Conservation (phyloP, 306 rosid genomes). For the Sindora glabra region DNA sequence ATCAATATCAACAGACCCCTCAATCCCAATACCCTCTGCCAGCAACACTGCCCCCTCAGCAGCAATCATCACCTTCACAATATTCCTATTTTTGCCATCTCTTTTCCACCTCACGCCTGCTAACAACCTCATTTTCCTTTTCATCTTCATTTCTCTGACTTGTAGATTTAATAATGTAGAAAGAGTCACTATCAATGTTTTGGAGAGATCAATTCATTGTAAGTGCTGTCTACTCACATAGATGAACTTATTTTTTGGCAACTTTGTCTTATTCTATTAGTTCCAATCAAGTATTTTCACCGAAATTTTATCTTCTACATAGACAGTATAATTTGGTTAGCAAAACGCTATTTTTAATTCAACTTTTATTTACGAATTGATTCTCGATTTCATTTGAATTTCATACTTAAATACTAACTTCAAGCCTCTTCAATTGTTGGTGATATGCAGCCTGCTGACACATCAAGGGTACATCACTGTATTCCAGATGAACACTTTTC, state of each 20-base stretch:
- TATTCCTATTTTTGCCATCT: background rate
- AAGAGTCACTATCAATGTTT: constrained; percentile 86
- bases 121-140: background rate
- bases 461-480: constrained; percentile 80
- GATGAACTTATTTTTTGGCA: background rate
- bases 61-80: constrained; percentile 36
- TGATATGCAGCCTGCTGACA: constrained; percentile 79
- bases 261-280: background rate
- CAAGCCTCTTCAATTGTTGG: constrained; percentile 5
- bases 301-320: background rate
- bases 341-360: background rate
- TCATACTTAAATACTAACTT: background rate
- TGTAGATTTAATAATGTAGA: constrained; percentile 47
- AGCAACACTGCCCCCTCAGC: constrained; percentile 47
- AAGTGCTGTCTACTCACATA: too few relatives aligned
- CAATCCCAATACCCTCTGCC: constrained; percentile 62
- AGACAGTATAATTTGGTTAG: background rate
- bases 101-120: background rate
- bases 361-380: constrained; percentile 7
- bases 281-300: background rate
- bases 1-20: constrained; percentile 49
- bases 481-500: constrained; percentile 95
- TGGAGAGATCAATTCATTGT: constrained; percentile 90
- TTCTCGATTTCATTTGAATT: background rate
- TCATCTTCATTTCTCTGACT: constrained; percentile 21